phyloP scores from a whole-genome alignment of 129 eudicot species.

The Flaveria robusta region DNA sequence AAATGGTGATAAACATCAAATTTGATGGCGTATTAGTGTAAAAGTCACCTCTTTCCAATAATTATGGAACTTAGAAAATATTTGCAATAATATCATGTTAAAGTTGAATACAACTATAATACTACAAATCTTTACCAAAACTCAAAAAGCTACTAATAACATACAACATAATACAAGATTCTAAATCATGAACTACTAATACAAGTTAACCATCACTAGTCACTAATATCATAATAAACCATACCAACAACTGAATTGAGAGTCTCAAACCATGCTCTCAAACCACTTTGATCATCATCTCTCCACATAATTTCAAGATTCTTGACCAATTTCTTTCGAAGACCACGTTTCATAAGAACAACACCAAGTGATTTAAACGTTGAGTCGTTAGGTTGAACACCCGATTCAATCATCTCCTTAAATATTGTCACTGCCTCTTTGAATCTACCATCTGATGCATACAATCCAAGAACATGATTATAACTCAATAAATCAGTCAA shows the following conservation, averaged over 20 bases:
- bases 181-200: neutral
- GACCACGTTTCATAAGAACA: slow-evolving; percentile 72
- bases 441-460: slow-evolving; percentile 69
- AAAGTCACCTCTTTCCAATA: neutral
- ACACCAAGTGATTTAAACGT: slow-evolving; percentile 61
- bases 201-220: slow-evolving; percentile 2
- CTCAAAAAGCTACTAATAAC: neutral
- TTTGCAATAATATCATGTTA: neutral
- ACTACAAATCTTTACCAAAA: neutral
- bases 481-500: slow-evolving; percentile 72
- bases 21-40: neutral
- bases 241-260: slow-evolving; percentile 50
- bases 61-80: neutral
- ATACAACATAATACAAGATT: slow-evolving; percentile 9
- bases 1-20: neutral
- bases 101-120: neutral
- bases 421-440: slow-evolving; percentile 68
- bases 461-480: slow-evolving; percentile 72
- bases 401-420: slow-evolving; percentile 63
- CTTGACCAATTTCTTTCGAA: slow-evolving; percentile 56
- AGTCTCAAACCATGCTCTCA: slow-evolving; percentile 56
- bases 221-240: slow-evolving; percentile 34
- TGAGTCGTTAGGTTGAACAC: slow-evolving; percentile 63
- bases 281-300: slow-evolving; percentile 49
- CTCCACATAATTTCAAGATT: slow-evolving; percentile 67